Percentiles rank a stretch among this genome's conserved stretches.
Conservation (phyloP, 495 filamentous ascomycete species). For the Aspergillus baeticus region DNA sequence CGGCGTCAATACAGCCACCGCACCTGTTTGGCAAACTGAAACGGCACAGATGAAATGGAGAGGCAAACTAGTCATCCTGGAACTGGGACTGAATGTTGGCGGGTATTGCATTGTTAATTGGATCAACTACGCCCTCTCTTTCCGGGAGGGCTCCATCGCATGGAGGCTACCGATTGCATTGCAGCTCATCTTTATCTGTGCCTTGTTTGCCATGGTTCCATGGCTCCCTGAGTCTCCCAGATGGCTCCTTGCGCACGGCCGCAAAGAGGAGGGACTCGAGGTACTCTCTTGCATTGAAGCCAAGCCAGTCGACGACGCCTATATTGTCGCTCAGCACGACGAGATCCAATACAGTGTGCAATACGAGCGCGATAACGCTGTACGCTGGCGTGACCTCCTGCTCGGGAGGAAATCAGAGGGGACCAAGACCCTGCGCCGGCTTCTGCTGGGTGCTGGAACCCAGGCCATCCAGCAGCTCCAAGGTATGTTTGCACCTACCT, state of each 20-base stretch:
- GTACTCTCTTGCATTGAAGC: conserved; percentile 51
- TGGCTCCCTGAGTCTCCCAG: conserved; percentile 59
- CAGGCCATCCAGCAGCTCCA: conserved; percentile 55
- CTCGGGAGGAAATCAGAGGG: conserved; percentile 34
- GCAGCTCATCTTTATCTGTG: conserved; percentile 52
- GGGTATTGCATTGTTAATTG: conserved; percentile 56
- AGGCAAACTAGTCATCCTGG: conserved; percentile 60
- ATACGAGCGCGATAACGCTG: conserved; percentile 48
- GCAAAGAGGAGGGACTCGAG: conserved; percentile 43
- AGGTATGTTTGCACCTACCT: conserved; percentile 2
- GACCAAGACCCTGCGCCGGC: conserved; percentile 46
- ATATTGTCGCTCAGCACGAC: conserved; percentile 41
- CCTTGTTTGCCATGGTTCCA: conserved; percentile 46
- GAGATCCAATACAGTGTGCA: conserved; percentile 48
- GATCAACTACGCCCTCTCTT: conserved; percentile 57
- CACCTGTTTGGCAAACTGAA: conserved; percentile 66
- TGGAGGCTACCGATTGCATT: conserved; percentile 55
- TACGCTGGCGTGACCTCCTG: conserved; percentile 48
- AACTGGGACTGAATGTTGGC: conserved; percentile 60
- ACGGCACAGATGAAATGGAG: conserved; percentile 57
- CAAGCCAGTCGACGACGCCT: conserved; percentile 44
- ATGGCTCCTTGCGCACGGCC: conserved; percentile 48
- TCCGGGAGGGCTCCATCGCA: conserved; percentile 38
- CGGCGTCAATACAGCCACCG: conserved; percentile 63
- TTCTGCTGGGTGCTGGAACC: conserved; percentile 50